Evolutionary conservation across 2,329 filamentous ascomycete genomes (phyloP).

Genomic region (Penicillium sclerotiorum): DNA sequence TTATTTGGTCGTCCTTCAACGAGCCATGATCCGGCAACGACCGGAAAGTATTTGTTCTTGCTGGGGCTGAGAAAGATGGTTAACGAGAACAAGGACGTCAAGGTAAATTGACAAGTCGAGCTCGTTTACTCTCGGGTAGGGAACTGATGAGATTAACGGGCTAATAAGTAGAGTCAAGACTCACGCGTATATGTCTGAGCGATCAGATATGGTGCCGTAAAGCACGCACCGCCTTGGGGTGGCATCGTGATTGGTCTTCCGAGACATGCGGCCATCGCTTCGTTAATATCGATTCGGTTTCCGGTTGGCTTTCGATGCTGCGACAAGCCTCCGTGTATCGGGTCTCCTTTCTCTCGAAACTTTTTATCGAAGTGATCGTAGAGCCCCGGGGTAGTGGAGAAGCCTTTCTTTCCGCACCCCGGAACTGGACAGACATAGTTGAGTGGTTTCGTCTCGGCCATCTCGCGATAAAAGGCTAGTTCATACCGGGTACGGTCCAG

Average conservation of each 20-base stretch:
- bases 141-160: not conserved
- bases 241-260: not conserved
- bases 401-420: not conserved
- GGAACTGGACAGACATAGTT: not conserved
- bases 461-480: not conserved
- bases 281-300: not conserved
- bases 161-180: not conserved
- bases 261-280: not conserved
- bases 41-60: not conserved
- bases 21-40: not conserved
- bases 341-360: not conserved
- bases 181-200: not conserved
- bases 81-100: not conserved
- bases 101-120: too few species aligned
- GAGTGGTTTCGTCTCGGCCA: not conserved
- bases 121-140: not conserved
- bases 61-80: not conserved
- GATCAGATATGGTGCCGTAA: not conserved
- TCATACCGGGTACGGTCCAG: not conserved
- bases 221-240: not conserved
- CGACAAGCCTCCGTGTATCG: not conserved
- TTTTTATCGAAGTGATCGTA: not conserved
- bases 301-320: not conserved
- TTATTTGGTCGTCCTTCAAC: not conserved
- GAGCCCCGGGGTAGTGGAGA: not conserved